Percentiles rank a stretch among this genome's conserved stretches.
phyloP scores from a whole-genome alignment of 352 stramenopile genomes.

The Saprolegnia diclina region DNA sequence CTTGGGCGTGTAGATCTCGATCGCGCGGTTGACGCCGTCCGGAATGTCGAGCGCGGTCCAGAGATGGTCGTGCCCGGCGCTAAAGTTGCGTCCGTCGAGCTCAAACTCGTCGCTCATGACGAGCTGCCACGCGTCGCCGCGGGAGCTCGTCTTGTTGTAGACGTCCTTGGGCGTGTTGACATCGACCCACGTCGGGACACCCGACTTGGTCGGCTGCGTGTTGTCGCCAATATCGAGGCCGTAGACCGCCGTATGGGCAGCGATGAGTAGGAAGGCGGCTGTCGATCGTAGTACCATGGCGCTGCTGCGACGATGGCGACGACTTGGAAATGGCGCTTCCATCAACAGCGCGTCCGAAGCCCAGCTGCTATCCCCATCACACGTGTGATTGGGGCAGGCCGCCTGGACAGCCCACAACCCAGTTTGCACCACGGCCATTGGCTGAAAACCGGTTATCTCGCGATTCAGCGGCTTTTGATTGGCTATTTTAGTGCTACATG shows the following conservation, averaged over 20 bases:
- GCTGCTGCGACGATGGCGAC: background rate
- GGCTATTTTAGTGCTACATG: too few relatives aligned
- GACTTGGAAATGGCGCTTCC: background rate
- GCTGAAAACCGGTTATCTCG: too few relatives aligned
- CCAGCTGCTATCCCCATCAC: background rate
- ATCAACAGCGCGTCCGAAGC: background rate
- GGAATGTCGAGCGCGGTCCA: conserved; percentile 60
- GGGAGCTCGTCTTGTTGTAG: conserved; percentile 43
- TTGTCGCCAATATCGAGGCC: conserved; percentile 5
- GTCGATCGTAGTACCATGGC: too few relatives aligned
- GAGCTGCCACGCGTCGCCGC: conserved; percentile 48
- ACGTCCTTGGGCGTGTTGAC: conserved; percentile 42
- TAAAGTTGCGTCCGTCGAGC: conserved; percentile 44
- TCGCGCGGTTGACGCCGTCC: conserved; percentile 56
- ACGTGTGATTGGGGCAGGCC: background rate
- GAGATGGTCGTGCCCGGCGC: conserved; percentile 50
- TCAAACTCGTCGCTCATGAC: conserved; percentile 72
- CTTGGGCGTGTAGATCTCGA: conserved; percentile 61
- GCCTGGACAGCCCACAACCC: too few relatives aligned
- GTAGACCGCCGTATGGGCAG: background rate
- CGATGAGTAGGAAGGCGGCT: too few relatives aligned
- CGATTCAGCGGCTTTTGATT: too few relatives aligned
- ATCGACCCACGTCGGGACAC: conserved; percentile 53
- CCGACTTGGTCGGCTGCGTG: conserved; percentile 33
- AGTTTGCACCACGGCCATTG: too few relatives aligned